These are phyloP conservation scores for Epichloe glyceriae DNA, from an alignment of 2,329 filamentous ascomycete genomes.

Conservation along the genomic window DNA sequence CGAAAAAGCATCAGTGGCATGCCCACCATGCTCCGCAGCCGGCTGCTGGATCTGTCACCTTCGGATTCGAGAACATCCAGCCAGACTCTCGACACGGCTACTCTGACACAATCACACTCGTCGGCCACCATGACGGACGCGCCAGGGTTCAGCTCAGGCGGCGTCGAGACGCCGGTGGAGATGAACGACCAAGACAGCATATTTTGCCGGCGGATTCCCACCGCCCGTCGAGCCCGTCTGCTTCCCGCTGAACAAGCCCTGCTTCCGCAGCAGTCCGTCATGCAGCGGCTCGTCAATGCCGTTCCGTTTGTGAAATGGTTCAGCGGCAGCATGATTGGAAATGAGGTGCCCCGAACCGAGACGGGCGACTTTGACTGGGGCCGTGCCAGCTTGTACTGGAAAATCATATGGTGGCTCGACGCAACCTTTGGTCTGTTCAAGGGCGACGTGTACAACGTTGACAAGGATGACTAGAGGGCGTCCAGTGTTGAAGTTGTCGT, in stretches of 20 bases:
- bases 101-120: conserved; percentile 30
- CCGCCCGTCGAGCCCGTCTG: conserved; percentile 50
- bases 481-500: not conserved
- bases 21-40: conserved; percentile 24
- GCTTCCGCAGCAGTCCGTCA: conserved; percentile 52
- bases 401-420: conserved; percentile 51
- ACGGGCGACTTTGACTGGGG: conserved; percentile 68
- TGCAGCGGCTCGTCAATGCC: conserved; percentile 49
- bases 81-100: conserved; percentile 44
- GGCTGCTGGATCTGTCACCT: conserved; percentile 27
- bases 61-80: conserved; percentile 37
- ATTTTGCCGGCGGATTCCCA: conserved; percentile 52
- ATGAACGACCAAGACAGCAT: conserved; percentile 23
- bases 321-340: conserved; percentile 59
- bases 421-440: conserved; percentile 44
- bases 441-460: conserved; percentile 41
- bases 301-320: conserved; percentile 64
- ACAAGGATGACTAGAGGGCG: conserved; percentile 41
- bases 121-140: conserved; percentile 31
- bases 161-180: conserved; percentile 16
- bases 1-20: conserved; percentile 17
- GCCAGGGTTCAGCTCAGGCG: conserved; percentile 5
- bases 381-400: conserved; percentile 53
- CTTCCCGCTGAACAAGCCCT: conserved; percentile 59
- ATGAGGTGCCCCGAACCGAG: conserved; percentile 59